Evolutionary conservation across 2,329 filamentous ascomycete species (phyloP).

Genomic region (Calonectria ilicicola): DNA sequence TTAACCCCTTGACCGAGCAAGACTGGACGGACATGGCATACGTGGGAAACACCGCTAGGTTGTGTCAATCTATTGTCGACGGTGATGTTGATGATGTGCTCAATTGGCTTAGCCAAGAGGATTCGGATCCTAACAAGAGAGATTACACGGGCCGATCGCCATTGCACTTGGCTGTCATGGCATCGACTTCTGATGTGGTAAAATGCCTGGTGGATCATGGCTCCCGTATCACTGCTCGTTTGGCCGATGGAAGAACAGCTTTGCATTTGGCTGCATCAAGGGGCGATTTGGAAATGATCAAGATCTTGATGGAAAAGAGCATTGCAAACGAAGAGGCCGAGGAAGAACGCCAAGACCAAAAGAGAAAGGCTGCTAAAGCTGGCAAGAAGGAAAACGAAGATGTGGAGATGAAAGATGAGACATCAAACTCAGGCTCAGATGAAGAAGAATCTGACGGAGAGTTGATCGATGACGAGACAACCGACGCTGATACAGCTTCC

Average conservation of each 20-base stretch:
- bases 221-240: constrained; percentile 77
- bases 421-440: neutral
- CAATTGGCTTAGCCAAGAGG: constrained; percentile 77
- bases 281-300: constrained; percentile 77
- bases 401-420: neutral
- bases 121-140: constrained; percentile 76
- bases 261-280: constrained; percentile 84
- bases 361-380: constrained; percentile 52
- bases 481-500: constrained; percentile 63
- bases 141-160: constrained; percentile 85
- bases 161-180: constrained; percentile 79
- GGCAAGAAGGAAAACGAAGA: constrained; percentile 16
- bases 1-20: constrained; percentile 83
- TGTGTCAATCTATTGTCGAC: constrained; percentile 87
- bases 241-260: constrained; percentile 84
- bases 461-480: constrained; percentile 58
- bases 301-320: constrained; percentile 79
- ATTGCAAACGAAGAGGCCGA: constrained; percentile 78
- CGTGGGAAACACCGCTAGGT: constrained; percentile 79
- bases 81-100: constrained; percentile 76
- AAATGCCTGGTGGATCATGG: constrained; percentile 77
- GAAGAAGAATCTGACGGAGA: constrained; percentile 55
- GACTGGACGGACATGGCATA: constrained; percentile 96
- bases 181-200: constrained; percentile 77
- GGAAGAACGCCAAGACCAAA: constrained; percentile 66